Evolutionary conservation across 495 filamentous ascomycete genomes (phyloP), one percentile per base, ranked within the genome.

Genomic region (Aspergillus campestris): DNA sequence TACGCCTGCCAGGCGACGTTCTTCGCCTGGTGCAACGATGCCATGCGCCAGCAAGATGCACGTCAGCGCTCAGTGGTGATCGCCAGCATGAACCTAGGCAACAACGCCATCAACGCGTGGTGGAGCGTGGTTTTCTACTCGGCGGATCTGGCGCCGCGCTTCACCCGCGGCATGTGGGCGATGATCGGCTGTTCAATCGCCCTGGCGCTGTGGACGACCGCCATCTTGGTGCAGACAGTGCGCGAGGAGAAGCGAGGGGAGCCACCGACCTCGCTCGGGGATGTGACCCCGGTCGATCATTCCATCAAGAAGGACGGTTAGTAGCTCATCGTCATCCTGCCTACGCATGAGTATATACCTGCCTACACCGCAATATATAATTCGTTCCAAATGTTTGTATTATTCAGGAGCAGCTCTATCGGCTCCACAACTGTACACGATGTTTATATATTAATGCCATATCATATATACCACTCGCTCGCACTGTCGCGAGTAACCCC

Each of bases 91-190:
- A 79, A 81, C 48, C 62, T 75, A 56, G 68, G 72, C 6, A 74
- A 67, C 40, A 77, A 77, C 52, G 73, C 73, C 2, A 60, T 81
- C 3, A 74, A 77, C 47, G 72, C 74, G 1, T 81, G 73, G 73
- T 84, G 81, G 81, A 75, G 69, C 38, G 73, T 84, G 24, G 40
- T 84, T 11, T 83, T 84, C 55, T 84, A 83, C 48, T 72, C 70
- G 1, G 77, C 78, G 5, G 59, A 66, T 24, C 66, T 73, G 56
- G 80, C 79, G 35, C 79, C 79, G 10, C 67, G 68, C 54, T 83
- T 83, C 48, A 77, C 57, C 18, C 69, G 59, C 42, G 75, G 77
- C 3, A 79, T 79, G 75, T 79, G 72, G 65, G 73, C 77, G 34
- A 79, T 81, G 75, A 74, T 79, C 39, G 71, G 60, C 5, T 68